A percentile compares a stretch with the other conserved stretches of the same genome.
Evolutionary conservation across 345 rosid species (phyloP).

Genomic region (Hypericum perforatum): DNA sequence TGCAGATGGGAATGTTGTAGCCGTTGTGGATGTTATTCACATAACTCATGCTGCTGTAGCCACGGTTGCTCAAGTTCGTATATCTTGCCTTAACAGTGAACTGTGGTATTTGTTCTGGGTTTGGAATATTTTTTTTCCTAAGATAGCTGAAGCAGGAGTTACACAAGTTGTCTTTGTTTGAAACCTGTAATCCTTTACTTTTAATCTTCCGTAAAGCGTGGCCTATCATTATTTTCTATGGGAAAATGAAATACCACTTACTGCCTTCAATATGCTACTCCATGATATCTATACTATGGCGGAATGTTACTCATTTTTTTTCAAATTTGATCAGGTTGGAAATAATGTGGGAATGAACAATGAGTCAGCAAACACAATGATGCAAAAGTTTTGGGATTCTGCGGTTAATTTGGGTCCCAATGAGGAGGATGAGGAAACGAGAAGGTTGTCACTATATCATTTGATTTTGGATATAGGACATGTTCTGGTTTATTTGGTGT

Average conservation of each 20-base stretch:
- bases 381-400: slow-evolving; percentile 99
- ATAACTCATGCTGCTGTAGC: slow-evolving; percentile 96
- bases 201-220: no score
- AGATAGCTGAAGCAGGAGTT: no score
- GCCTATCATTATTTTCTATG: no score
- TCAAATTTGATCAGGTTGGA: slow-evolving; percentile 47
- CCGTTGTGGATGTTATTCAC: slow-evolving; percentile 82
- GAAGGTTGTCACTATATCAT: slow-evolving; percentile 41
- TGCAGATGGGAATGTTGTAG: slow-evolving; percentile 74
- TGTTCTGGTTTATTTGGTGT: slow-evolving; percentile 5
- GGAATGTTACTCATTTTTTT: neutral
- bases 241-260: no score
- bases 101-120: no score
- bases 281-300: neutral
- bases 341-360: slow-evolving; percentile 54
- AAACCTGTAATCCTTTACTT: no score
- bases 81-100: neutral
- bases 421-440: slow-evolving; percentile 78
- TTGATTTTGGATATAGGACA: slow-evolving; percentile 4
- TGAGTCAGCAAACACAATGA: slow-evolving; percentile 74
- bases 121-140: no score
- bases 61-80: slow-evolving; percentile 45
- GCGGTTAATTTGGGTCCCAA: slow-evolving; percentile 69
- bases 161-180: no score
- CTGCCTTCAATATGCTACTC: neutral